Percentiles rank a stretch among this genome's conserved stretches.
Evolutionary conservation across 2,329 filamentous ascomycete genomes (phyloP).

Genomic region (Alternaria triticimaculans): DNA sequence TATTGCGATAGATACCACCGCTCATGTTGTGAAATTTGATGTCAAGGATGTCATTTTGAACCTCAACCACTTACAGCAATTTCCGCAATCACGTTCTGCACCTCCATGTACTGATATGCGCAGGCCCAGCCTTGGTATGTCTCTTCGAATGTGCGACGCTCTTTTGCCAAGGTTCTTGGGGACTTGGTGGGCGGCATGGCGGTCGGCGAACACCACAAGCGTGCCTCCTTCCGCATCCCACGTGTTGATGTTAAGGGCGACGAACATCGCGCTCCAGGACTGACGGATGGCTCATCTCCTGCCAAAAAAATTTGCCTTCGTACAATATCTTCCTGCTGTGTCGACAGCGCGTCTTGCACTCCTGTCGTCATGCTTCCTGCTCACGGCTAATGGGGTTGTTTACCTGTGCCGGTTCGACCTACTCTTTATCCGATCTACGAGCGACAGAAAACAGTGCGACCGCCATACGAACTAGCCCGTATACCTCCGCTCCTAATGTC

Average conservation of each 20-base stretch:
- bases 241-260: background rate
- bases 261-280: background rate
- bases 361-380: background rate
- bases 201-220: background rate
- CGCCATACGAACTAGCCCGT: background rate
- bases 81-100: background rate
- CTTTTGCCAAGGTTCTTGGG: background rate
- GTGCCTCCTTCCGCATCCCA: background rate
- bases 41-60: background rate
- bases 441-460: background rate
- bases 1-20: background rate
- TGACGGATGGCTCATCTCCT: background rate
- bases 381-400: background rate
- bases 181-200: background rate
- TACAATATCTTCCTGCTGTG: background rate
- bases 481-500: background rate
- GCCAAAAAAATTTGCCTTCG: background rate
- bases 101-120: background rate
- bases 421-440: background rate
- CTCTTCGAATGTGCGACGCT: background rate
- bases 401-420: background rate
- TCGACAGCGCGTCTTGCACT: background rate
- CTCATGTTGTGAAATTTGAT: background rate
- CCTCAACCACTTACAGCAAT: background rate
- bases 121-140: slow-evolving; percentile 1